phyloP scores from a whole-genome alignment of 306 rosid species.

The Quercus gilva region DNA sequence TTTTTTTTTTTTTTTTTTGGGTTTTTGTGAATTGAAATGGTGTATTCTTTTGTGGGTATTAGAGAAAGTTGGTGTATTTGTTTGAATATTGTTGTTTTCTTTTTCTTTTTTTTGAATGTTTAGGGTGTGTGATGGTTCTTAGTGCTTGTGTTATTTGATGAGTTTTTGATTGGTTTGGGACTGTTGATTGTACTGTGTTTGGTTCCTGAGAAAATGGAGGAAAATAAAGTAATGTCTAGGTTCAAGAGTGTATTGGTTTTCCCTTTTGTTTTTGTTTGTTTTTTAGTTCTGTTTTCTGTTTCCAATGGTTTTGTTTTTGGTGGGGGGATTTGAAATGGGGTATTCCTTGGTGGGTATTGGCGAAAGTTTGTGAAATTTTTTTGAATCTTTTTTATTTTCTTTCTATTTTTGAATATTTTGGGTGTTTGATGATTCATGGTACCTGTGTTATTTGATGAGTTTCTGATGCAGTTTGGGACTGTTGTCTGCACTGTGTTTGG shows the following conservation, averaged over 20 bases:
- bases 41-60: slow-evolving; percentile 8
- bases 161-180: neutral
- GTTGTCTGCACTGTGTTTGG: neutral
- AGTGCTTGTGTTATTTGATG: neutral
- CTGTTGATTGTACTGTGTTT: neutral
- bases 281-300: neutral
- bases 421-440: neutral
- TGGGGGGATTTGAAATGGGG: neutral
- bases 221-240: neutral
- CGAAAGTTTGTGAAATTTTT: slow-evolving; percentile 6
- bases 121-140: neutral
- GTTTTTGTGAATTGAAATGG: neutral
- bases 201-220: slow-evolving; percentile 1
- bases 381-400: neutral
- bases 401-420: too few relatives aligned
- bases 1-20: neutral
- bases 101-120: too few relatives aligned
- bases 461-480: neutral
- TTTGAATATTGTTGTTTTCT: neutral
- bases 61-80: slow-evolving; percentile 5
- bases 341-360: slow-evolving; percentile 9
- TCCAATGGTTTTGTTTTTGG: neutral
- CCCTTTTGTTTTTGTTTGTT: neutral
- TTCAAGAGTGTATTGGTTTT: neutral
- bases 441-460: neutral